Evolutionary conservation across 768 basidiomycete species (phyloP), one percentile per base, ranked within the genome.

Genomic region (Leccinum fibrillosum): DNA sequence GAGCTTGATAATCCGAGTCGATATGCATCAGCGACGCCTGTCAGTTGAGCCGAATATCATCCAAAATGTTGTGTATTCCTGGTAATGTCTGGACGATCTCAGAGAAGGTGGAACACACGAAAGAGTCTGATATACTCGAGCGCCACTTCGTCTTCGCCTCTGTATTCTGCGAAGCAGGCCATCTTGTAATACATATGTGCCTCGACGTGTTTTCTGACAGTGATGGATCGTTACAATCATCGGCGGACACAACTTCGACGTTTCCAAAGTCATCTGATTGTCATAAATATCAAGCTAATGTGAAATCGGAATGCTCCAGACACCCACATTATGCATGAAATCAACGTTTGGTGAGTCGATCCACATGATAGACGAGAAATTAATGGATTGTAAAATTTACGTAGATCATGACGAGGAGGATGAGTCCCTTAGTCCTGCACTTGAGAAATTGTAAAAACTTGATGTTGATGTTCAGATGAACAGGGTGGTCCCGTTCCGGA

Each of bases 161-260:
- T 77, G 68, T 98, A 94, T 73, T 99, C 96, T 0, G 96, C 94
- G 72, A 98, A 98, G 64, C 90, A 89, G 0, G 90, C 97, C 82
- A 95, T 90, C 23, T 23, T 23, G 23, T 23, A 23, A 0, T 34
- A 34, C 34, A 34, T 13, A 13, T 35, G 5, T 15, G 13, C 13
- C 34, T 35, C 34, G 13, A 35, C 34, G 5, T 5, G 12, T 12
- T 13, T 34, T 13, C 32, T 34, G 32, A 34, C 12, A 0, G 32
- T 34, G 32, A 34, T 34, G 32, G 4, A 11, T 32, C 32, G 0
- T 12, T 32, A 5, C 32, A 32, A 32, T 32, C 11, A 4, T 32
- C 11, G 32, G 11, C 32, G 32, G 32, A 12, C 34, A 35, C 34
- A 35, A 15, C 0, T 35, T 35, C 34, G 0, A 15, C 2, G 13